phyloP scores from a whole-genome alignment of 306 rosid species.

The Pueraria montana region DNA sequence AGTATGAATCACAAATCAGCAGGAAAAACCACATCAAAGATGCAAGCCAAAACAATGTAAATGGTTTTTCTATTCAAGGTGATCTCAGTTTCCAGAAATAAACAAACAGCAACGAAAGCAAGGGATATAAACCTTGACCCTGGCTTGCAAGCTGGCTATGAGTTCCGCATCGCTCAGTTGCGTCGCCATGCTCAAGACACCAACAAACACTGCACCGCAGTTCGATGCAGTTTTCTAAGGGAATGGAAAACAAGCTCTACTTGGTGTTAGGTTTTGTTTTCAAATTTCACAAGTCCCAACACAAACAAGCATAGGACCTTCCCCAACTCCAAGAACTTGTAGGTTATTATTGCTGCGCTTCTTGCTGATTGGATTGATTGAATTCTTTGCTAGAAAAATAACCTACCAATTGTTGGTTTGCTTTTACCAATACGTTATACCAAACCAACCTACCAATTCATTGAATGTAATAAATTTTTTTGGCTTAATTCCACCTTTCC shows the following conservation, averaged over 20 bases:
- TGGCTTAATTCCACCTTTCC: no score
- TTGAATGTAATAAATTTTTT: no score
- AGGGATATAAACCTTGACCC: slow-evolving; percentile 67
- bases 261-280: neutral
- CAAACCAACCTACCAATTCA: no score
- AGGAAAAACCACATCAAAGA: neutral
- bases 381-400: no score
- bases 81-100: slow-evolving; percentile 9
- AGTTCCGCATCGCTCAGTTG: slow-evolving; percentile 51
- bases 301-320: neutral
- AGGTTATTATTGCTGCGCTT: no score
- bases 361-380: no score
- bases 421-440: no score
- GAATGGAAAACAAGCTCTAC: neutral
- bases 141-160: slow-evolving; percentile 54
- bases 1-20: slow-evolving; percentile 30
- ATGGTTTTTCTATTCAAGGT: neutral
- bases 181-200: slow-evolving; percentile 53
- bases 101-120: neutral
- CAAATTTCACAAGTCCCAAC: neutral
- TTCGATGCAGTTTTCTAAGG: slow-evolving; percentile 1
- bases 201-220: neutral
- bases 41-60: neutral
- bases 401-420: no score
- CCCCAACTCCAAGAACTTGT: no score